These are phyloP conservation scores for Fusarium falciforme DNA, from an alignment of 2,329 filamentous ascomycete genomes.

Conservation along the genomic window DNA sequence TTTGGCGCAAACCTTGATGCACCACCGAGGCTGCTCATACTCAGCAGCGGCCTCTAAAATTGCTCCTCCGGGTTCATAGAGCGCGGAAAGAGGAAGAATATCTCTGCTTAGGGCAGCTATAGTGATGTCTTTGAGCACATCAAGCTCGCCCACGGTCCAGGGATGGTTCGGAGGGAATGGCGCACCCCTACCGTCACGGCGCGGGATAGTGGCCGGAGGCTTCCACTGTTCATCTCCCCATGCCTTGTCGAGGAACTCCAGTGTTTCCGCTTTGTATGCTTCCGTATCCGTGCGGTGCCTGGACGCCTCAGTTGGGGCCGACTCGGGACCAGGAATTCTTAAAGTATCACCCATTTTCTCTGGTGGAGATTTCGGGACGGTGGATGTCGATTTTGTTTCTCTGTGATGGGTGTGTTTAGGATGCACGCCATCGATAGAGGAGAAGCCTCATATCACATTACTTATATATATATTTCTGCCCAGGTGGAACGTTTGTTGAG, in stretches of 20 bases:
- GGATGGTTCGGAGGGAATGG: background rate
- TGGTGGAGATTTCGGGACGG: background rate
- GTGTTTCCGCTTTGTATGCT: background rate
- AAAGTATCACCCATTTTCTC: background rate
- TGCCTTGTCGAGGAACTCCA: background rate
- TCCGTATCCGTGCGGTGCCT: background rate
- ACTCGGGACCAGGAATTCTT: background rate
- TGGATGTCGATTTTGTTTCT: background rate
- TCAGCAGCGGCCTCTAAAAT: background rate
- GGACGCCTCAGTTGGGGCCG: background rate
- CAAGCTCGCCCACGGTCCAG: background rate
- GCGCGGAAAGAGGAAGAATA: background rate
- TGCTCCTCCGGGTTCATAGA: background rate
- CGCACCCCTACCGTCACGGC: background rate
- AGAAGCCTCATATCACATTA: background rate
- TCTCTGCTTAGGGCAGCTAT: background rate
- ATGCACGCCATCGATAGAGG: background rate
- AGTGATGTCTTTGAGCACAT: background rate
- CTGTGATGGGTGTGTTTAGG: background rate
- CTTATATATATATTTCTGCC: background rate
- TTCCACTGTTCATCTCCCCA: background rate
- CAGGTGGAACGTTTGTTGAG: background rate
- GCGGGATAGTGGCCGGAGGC: background rate
- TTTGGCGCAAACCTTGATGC: background rate
- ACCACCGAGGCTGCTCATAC: background rate